Conservation (phyloP, 768 basidiomycete genomes). For the Boletus vinaceobasis region DNA sequence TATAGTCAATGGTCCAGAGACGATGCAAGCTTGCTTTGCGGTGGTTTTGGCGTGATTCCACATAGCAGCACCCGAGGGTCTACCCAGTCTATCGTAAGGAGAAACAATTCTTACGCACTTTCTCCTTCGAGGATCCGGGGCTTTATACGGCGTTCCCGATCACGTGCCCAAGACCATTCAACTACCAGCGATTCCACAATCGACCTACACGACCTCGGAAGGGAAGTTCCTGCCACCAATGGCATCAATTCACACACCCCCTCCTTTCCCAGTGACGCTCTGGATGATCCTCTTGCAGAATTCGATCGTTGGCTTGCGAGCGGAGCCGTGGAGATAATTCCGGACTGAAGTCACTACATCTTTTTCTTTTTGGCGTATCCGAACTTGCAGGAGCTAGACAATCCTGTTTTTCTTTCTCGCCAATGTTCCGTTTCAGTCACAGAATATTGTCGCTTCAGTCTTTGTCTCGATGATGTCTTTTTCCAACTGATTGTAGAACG, state of each 20-base stretch:
- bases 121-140: slow-evolving; percentile 26
- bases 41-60: background rate
- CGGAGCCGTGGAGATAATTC: slow-evolving; percentile 54
- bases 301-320: slow-evolving; percentile 69
- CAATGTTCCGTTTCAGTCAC: background rate
- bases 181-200: background rate
- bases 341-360: slow-evolving; percentile 12
- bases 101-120: slow-evolving; percentile 9
- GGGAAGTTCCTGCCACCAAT: background rate
- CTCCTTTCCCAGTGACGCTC: slow-evolving; percentile 3
- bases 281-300: slow-evolving; percentile 56
- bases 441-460: background rate
- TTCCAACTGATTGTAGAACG: background rate
- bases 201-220: background rate
- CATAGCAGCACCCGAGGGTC: background rate
- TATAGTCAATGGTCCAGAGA: slow-evolving; percentile 8
- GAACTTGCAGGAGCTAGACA: background rate
- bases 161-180: background rate
- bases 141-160: slow-evolving; percentile 13
- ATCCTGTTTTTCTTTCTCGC: background rate
- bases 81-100: background rate
- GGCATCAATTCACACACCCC: background rate
- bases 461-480: background rate
- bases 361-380: background rate
- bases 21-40: background rate